These are phyloP conservation scores for Papiliotrema fonsecae DNA, from an alignment of 1,284 basidiomycete genomes.

Conservation along the genomic window DNA sequence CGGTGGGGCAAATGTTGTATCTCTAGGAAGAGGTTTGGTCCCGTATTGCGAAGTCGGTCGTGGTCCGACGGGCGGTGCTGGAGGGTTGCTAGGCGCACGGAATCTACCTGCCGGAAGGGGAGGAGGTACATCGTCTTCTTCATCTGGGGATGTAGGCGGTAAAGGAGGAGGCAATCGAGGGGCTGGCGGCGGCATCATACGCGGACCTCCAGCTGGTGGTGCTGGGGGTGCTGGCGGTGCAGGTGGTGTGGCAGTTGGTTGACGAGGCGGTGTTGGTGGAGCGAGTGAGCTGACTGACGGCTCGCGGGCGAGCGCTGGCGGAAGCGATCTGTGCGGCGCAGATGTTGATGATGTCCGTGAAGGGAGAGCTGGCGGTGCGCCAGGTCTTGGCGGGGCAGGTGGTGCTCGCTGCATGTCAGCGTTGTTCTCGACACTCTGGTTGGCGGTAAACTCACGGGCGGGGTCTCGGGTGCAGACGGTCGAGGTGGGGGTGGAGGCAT, in stretches of 20 bases:
- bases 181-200: conserved; percentile 19
- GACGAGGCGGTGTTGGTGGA: conserved; percentile 17
- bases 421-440: not conserved
- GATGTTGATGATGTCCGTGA: conserved; percentile 23
- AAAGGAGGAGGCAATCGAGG: conserved; percentile 20
- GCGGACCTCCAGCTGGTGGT: conserved; percentile 48
- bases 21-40: conserved; percentile 18
- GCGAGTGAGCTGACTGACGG: conserved; percentile 14
- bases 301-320: conserved; percentile 18
- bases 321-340: conserved; percentile 22
- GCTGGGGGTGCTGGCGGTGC: conserved; percentile 65
- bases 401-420: conserved; percentile 42
- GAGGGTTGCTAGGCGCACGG: conserved; percentile 1
- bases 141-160: conserved; percentile 13
- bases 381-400: conserved; percentile 34
- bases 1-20: conserved; percentile 28
- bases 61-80: conserved; percentile 14
- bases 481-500: conserved; percentile 47
- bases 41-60: conserved; percentile 14
- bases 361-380: conserved; percentile 42
- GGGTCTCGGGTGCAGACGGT: conserved; percentile 45
- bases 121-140: conserved; percentile 22
- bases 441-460: conserved; percentile 26
- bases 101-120: conserved; percentile 16
- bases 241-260: conserved; percentile 51